Conservation (phyloP, 1,139 yeast species). For the Schizosaccharomyces versatilis region DNA sequence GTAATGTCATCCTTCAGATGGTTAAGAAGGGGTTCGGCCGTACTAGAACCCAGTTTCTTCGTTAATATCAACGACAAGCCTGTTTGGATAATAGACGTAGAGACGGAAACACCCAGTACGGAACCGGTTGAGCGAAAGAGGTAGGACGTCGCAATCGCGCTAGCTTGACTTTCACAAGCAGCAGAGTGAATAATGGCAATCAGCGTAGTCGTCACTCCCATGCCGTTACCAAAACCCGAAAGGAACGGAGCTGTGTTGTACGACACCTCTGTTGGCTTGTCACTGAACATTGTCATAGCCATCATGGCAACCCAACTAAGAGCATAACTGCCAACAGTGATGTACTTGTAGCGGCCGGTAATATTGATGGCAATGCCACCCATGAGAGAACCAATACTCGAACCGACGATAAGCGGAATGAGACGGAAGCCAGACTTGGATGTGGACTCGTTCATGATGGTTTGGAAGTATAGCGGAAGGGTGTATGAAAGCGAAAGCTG, state of each 20-base stretch:
- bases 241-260: constrained; percentile 10
- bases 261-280: neutral
- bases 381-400: constrained; percentile 12
- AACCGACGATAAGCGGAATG: constrained; percentile 13
- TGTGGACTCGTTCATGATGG: constrained; percentile 13
- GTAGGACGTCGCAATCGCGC: constrained; percentile 13
- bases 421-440: constrained; percentile 13
- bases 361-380: constrained; percentile 18
- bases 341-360: constrained; percentile 35
- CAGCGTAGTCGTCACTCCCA: constrained; percentile 6
- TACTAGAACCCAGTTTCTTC: neutral
- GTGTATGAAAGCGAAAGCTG: constrained; percentile 34
- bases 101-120: constrained; percentile 13
- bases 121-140: constrained; percentile 13
- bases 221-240: constrained; percentile 13
- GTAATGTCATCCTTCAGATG: neutral
- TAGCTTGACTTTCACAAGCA: constrained; percentile 12
- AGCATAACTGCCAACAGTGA: neutral
- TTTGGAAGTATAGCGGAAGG: constrained; percentile 24
- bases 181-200: constrained; percentile 6
- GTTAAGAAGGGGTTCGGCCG: neutral
- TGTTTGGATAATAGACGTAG: constrained; percentile 3
- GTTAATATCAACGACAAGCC: neutral
- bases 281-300: neutral
- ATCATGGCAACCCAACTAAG: neutral